Evolutionary conservation across 2,329 filamentous ascomycete genomes (phyloP).

Genomic region (Sporothrix sp.): DNA sequence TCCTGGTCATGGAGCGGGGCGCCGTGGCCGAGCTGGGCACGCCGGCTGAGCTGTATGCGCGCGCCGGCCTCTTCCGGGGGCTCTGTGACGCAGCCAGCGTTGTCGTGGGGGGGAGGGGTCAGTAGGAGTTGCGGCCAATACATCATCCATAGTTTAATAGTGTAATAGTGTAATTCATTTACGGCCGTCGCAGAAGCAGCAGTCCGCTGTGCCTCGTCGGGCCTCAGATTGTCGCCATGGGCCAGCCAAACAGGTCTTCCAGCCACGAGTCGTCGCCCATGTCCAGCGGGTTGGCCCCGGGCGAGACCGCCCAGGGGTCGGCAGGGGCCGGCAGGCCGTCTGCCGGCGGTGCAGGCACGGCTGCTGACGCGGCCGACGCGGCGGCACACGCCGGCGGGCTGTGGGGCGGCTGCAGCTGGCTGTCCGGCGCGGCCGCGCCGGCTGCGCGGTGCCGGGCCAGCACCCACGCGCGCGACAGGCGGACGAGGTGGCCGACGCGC

Average conservation of each 20-base stretch:
- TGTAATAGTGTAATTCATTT: too few species aligned
- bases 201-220: too few species aligned
- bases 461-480: background rate
- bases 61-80: background rate
- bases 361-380: too few species aligned
- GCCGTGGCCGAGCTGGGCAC: conserved; percentile 70
- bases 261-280: background rate
- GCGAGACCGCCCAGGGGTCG: too few species aligned
- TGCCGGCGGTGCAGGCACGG: too few species aligned
- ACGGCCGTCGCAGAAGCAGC: too few species aligned
- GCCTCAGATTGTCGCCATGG: background rate
- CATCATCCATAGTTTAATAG: too few species aligned
- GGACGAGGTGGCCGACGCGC: background rate
- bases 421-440: too few species aligned
- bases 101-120: too few species aligned
- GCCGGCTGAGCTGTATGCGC: conserved; percentile 2
- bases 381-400: too few species aligned
- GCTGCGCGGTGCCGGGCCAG: background rate
- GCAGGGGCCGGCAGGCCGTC: background rate
- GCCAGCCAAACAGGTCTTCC: conserved; percentile 4
- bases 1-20: conserved; percentile 85
- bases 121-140: too few species aligned
- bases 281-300: background rate
- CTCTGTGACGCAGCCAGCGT: conserved; percentile 9
- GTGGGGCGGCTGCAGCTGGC: background rate